Percentiles rank a stretch among this genome's conserved stretches.
phyloP scores from a whole-genome alignment of 1,284 basidiomycete species.

The Cryptococcus hybrid region DNA sequence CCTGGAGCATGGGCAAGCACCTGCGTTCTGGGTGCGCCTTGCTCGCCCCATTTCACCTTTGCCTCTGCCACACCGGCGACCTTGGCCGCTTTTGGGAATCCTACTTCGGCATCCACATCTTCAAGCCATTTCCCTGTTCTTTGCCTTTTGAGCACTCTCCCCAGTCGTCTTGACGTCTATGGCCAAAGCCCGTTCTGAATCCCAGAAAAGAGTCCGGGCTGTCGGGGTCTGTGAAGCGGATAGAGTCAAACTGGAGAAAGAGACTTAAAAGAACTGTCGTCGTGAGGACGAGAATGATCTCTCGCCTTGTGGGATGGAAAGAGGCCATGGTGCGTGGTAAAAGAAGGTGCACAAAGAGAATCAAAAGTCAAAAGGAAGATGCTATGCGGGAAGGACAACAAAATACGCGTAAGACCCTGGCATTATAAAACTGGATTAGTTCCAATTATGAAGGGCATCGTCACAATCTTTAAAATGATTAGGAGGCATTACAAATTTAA shows the following conservation, averaged over 20 bases:
- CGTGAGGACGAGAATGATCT: conserved; percentile 42
- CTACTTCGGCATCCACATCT: conserved; percentile 22
- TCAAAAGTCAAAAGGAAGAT: background rate
- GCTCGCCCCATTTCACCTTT: conserved; percentile 41
- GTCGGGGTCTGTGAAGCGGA: conserved; percentile 31
- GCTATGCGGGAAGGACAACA: background rate
- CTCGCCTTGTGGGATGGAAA: conserved; percentile 43
- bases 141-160: conserved; percentile 10
- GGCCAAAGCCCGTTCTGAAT: conserved; percentile 33
- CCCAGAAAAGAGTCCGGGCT: conserved; percentile 31
- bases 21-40: conserved; percentile 30
- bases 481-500: no score
- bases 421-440: no score
- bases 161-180: conserved; percentile 16
- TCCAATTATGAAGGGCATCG: no score
- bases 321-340: conserved; percentile 16
- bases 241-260: conserved; percentile 46
- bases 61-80: conserved; percentile 35
- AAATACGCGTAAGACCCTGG: background rate
- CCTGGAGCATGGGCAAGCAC: conserved; percentile 49
- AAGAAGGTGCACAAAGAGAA: background rate
- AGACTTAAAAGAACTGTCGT: conserved; percentile 40
- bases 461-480: no score
- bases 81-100: conserved; percentile 16
- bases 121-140: conserved; percentile 18